Conservation (phyloP, 768 basidiomycete genomes). For the Auriscalpium orientale region DNA sequence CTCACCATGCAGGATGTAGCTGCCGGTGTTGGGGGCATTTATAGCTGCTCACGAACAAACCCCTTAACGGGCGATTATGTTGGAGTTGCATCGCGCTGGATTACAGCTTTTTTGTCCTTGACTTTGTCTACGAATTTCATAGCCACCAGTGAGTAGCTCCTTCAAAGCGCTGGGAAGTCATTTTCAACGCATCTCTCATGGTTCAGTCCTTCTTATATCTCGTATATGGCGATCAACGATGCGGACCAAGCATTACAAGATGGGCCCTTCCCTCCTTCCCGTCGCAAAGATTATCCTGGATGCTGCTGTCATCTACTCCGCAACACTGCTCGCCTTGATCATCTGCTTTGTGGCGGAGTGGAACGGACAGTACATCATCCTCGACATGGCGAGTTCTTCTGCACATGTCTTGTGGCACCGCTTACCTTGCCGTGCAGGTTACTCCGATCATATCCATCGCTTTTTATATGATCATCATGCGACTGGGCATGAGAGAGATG, state of each 20-base stretch:
- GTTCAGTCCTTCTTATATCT: neutral
- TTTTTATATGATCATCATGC: neutral
- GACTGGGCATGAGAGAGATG: neutral
- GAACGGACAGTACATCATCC: conserved; percentile 15
- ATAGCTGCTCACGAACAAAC: conserved; percentile 10
- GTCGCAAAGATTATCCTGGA: neutral
- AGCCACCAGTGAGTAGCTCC: neutral
- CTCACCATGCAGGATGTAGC: neutral
- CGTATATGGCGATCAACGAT: neutral
- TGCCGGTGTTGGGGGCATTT: conserved; percentile 14
- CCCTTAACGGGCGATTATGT: neutral
- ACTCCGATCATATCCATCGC: neutral
- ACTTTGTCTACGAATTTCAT: neutral
- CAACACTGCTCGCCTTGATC: conserved; percentile 13
- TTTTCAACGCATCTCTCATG: neutral
- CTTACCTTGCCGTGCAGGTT: neutral
- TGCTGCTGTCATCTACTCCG: neutral
- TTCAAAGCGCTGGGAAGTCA: neutral
- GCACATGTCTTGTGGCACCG: no score
- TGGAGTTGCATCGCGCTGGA: conserved; percentile 5
- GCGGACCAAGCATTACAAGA: neutral
- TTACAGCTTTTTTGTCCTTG: neutral
- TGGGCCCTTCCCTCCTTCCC: neutral
- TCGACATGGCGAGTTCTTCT: conserved; percentile 16
- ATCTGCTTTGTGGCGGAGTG: conserved; percentile 17